phyloP scores from a whole-genome alignment of 1,284 basidiomycete species.

The Porogramme epimiltina region DNA sequence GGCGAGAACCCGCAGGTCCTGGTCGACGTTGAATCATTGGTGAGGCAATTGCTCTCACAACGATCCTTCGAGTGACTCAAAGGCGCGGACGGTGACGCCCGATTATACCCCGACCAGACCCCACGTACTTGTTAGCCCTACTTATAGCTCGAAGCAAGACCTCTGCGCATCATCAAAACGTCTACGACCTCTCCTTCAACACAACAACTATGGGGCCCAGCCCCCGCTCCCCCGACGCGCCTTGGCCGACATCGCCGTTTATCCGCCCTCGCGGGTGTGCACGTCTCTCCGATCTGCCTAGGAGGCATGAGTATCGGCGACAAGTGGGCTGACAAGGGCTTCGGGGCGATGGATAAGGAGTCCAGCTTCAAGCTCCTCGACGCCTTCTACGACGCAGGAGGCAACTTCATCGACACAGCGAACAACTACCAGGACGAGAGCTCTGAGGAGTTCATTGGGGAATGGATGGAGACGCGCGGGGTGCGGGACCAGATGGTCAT shows the following conservation, averaged over 20 bases:
- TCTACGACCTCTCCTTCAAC: too few species aligned
- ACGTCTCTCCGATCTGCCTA: constrained; percentile 50
- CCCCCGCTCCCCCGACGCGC: neutral
- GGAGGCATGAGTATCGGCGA: constrained; percentile 53
- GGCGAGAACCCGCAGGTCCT: too few species aligned
- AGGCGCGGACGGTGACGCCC: too few species aligned
- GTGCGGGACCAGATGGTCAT: constrained; percentile 58
- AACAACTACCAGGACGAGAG: constrained; percentile 39
- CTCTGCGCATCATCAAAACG: too few species aligned
- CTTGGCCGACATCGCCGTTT: constrained; percentile 47
- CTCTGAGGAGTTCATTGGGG: constrained; percentile 57
- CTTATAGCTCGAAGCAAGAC: too few species aligned
- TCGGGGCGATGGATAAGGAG: constrained; percentile 40
- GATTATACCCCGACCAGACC: too few species aligned
- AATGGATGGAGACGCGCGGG: constrained; percentile 54
- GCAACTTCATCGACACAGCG: constrained; percentile 62
- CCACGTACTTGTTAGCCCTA: too few species aligned
- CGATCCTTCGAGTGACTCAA: too few species aligned
- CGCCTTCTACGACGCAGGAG: constrained; percentile 46
- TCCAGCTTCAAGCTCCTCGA: constrained; percentile 48
- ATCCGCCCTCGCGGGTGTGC: constrained; percentile 34
- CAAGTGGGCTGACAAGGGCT: constrained; percentile 35
- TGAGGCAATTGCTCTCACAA: too few species aligned
- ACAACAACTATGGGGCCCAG: neutral
- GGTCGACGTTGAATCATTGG: too few species aligned